Percentiles rank a stretch among this genome's conserved stretches.
Conservation (phyloP, 2,329 filamentous ascomycete species). For the Phaeosphaeria sp. region DNA sequence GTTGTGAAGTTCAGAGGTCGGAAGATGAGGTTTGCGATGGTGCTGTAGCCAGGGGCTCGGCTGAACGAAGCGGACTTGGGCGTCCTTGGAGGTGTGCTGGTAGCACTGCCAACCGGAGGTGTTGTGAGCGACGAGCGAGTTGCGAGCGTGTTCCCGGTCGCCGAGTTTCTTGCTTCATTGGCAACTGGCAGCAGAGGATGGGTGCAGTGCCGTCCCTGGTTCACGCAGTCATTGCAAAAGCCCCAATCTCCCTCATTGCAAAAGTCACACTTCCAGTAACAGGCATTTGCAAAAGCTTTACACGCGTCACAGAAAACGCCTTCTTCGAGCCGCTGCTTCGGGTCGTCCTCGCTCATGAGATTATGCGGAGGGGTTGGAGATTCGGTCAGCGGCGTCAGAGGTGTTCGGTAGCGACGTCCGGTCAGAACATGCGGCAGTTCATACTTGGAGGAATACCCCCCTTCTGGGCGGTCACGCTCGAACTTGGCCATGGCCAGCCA, state of each 20-base stretch:
- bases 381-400: constrained; percentile 30
- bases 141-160: neutral
- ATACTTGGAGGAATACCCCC: constrained; percentile 49
- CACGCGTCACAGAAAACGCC: constrained; percentile 88
- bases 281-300: constrained; percentile 74
- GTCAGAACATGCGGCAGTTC: constrained; percentile 62
- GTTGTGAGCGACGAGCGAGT: constrained; percentile 28
- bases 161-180: constrained; percentile 55
- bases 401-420: constrained; percentile 53
- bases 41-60: constrained; percentile 41
- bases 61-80: constrained; percentile 54
- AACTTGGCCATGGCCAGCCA: constrained; percentile 73
- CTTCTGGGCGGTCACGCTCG: constrained; percentile 54
- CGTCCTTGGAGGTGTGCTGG: constrained; percentile 47
- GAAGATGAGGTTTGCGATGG: constrained; percentile 56
- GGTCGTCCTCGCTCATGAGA: constrained; percentile 69
- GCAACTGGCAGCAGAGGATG: constrained; percentile 81
- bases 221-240: constrained; percentile 87
- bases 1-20: constrained; percentile 75
- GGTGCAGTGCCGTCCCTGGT: constrained; percentile 79
- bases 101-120: constrained; percentile 30
- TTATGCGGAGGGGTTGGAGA: constrained; percentile 26
- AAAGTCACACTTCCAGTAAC: constrained; percentile 85
- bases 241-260: constrained; percentile 97
- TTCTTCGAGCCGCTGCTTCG: constrained; percentile 70